Evolutionary conservation across 2,329 filamentous ascomycete species (phyloP).

Genomic region (Metarhizium brunneum): DNA sequence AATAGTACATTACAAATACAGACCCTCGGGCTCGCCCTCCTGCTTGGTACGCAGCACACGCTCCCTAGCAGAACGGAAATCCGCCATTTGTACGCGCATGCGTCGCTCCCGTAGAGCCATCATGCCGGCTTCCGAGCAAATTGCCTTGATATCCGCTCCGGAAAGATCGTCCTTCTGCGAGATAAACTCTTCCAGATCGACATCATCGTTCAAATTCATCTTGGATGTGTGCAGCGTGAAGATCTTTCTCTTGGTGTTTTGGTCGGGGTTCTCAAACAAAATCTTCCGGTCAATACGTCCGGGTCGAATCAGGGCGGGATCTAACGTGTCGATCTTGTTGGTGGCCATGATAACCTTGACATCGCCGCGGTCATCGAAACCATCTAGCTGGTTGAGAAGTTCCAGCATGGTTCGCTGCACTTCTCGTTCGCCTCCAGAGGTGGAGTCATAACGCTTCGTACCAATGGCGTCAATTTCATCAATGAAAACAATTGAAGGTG

Average conservation of each 20-base stretch:
- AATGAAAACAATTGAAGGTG: conserved; percentile 96
- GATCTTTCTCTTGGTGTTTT: conserved; percentile 96
- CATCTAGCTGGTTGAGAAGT: conserved; percentile 94
- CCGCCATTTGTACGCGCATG: conserved; percentile 98
- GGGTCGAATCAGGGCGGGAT: conserved; percentile 90
- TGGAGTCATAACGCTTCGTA: conserved; percentile 97
- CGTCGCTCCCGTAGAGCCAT: conserved; percentile 88
- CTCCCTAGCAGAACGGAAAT: conserved; percentile 88
- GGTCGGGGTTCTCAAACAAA: conserved; percentile 56
- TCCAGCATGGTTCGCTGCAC: conserved; percentile 98
- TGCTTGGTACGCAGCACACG: conserved; percentile 97
- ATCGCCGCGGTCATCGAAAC: conserved; percentile 96
- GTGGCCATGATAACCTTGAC: conserved; percentile 99
- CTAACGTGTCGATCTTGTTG: conserved; percentile 98
- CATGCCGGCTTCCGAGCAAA: conserved; percentile 93
- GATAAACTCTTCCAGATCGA: conserved; percentile 98
- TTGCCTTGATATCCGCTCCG: conserved; percentile 97
- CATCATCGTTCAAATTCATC: conserved; percentile 93
- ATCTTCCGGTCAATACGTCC: conserved; percentile 99
- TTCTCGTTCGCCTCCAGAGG: conserved; percentile 91
- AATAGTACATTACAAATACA: conserved; percentile 73
- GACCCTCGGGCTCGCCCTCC: conserved; percentile 92
- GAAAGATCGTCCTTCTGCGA: conserved; percentile 96
- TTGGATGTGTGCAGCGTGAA: conserved; percentile 97
- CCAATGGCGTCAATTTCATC: conserved; percentile 99